Percentiles rank a stretch among this genome's conserved stretches.
phyloP scores from a whole-genome alignment of 495 filamentous ascomycete genomes.

The Sordaria brevicollis region DNA sequence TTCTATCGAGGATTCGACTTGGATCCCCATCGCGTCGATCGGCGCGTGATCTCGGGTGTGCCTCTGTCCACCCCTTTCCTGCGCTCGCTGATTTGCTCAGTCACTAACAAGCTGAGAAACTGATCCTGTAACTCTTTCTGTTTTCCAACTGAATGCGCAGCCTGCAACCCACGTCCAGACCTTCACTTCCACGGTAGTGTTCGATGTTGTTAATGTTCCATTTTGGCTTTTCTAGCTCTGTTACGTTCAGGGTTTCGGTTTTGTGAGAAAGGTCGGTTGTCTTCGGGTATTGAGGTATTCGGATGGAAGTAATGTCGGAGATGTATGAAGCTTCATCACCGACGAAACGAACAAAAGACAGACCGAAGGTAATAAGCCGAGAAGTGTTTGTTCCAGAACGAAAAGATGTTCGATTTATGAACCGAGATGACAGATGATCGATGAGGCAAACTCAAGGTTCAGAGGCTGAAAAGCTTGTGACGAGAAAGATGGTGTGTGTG shows the following conservation, averaged over 20 bases:
- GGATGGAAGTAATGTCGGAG: not conserved
- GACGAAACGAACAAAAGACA: not conserved
- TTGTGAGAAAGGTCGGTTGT: not conserved
- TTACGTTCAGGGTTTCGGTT: not conserved
- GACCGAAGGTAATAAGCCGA: not conserved
- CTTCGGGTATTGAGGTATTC: not conserved
- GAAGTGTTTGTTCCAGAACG: not conserved
- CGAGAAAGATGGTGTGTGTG: not conserved
- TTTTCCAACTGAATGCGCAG: not conserved
- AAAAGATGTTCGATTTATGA: not conserved
- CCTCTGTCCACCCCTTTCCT: not conserved
- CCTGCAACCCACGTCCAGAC: not conserved
- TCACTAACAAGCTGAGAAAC: not conserved
- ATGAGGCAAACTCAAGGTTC: not conserved
- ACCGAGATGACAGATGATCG: not conserved
- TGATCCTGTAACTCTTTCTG: not conserved
- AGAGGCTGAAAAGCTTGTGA: not conserved
- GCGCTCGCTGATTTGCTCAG: not conserved
- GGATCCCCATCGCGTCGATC: conserved; percentile 15
- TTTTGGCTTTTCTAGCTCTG: not conserved
- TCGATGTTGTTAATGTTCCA: not conserved
- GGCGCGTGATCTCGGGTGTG: not conserved
- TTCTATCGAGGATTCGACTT: conserved; percentile 18
- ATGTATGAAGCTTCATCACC: not conserved
- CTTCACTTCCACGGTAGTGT: not conserved